These are phyloP conservation scores for Diaporthe sp. DNA, from an alignment of 2,329 filamentous ascomycete species.

Conservation along the genomic window DNA sequence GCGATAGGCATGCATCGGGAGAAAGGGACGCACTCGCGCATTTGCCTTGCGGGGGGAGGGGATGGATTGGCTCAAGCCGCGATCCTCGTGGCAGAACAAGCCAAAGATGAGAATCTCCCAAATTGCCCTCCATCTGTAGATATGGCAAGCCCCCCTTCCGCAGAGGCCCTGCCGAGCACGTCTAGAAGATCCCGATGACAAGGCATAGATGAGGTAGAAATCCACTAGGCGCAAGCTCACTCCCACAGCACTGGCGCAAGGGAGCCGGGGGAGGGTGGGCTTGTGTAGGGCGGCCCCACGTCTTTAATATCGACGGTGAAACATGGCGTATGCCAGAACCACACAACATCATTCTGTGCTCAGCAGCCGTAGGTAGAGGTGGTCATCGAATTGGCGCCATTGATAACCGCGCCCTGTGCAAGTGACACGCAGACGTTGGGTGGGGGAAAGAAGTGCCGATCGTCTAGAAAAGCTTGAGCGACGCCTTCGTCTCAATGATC, in stretches of 20 bases:
- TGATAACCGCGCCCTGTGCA: neutral
- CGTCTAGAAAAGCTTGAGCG: neutral
- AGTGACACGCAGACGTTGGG: neutral
- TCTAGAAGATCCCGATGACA: neutral
- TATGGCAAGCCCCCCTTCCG: neutral
- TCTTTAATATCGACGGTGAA: conserved; percentile 33
- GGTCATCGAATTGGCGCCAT: neutral
- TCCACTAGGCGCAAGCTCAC: conserved; percentile 9
- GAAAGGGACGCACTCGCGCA: neutral
- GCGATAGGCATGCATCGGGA: neutral
- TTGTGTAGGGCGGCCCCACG: conserved; percentile 29
- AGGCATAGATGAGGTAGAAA: conserved; percentile 14
- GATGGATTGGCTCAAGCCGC: neutral
- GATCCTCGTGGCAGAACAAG: neutral
- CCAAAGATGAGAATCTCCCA: neutral
- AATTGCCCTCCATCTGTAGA: neutral
- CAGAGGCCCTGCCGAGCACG: neutral
- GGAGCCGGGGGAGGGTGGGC: conserved; percentile 7
- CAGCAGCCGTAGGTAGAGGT: neutral
- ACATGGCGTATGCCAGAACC: conserved; percentile 33
- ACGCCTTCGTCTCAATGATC: neutral
- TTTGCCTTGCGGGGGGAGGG: neutral
- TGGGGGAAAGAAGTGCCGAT: neutral
- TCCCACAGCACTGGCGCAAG: conserved; percentile 13
- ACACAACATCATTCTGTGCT: conserved; percentile 14